Evolutionary conservation across 2,329 filamentous ascomycete genomes (phyloP).

Genomic region (Diaporthe citrichinensis): DNA sequence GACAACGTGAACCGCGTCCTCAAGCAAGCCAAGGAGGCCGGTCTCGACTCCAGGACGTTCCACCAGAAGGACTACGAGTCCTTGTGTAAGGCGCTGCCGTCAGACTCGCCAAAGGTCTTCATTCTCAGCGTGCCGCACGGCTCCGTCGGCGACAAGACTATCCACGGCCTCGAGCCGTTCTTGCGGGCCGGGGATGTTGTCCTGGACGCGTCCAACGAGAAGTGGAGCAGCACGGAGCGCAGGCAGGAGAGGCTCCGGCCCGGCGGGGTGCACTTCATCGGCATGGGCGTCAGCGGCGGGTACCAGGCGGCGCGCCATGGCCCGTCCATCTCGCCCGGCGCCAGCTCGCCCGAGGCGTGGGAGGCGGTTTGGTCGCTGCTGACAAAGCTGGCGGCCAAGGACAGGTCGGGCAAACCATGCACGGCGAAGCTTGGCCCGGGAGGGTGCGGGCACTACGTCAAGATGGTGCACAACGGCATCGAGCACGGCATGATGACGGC

Average conservation of each 20-base stretch:
- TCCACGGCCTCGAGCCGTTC: constrained; percentile 57
- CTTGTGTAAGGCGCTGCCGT: constrained; percentile 62
- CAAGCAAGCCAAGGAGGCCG: constrained; percentile 51
- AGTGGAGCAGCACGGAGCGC: constrained; percentile 75
- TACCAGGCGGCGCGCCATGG: constrained; percentile 77
- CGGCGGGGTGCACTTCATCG: constrained; percentile 75
- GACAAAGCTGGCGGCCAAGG: constrained; percentile 73
- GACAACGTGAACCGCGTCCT: constrained; percentile 60
- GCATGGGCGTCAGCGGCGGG: constrained; percentile 77
- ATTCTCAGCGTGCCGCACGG: constrained; percentile 67
- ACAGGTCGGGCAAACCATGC: constrained; percentile 70
- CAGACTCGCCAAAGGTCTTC: constrained; percentile 60
- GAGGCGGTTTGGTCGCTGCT: constrained; percentile 73
- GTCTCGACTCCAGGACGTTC: constrained; percentile 49
- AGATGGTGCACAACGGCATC: constrained; percentile 84
- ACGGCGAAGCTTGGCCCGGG: constrained; percentile 72
- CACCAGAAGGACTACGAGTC: constrained; percentile 60
- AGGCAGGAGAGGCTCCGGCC: constrained; percentile 70
- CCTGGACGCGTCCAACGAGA: constrained; percentile 78
- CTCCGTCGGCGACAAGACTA: constrained; percentile 53
- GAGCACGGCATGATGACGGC: constrained; percentile 79
- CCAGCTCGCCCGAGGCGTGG: constrained; percentile 66
- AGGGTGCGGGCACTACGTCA: constrained; percentile 79
- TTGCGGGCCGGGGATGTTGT: constrained; percentile 75
- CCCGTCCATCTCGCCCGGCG: constrained; percentile 77